Evolutionary conservation across 2,329 filamentous ascomycete genomes (phyloP), one percentile per base, ranked within the genome.

Genomic region (Drechslerella coelobrocha): DNA sequence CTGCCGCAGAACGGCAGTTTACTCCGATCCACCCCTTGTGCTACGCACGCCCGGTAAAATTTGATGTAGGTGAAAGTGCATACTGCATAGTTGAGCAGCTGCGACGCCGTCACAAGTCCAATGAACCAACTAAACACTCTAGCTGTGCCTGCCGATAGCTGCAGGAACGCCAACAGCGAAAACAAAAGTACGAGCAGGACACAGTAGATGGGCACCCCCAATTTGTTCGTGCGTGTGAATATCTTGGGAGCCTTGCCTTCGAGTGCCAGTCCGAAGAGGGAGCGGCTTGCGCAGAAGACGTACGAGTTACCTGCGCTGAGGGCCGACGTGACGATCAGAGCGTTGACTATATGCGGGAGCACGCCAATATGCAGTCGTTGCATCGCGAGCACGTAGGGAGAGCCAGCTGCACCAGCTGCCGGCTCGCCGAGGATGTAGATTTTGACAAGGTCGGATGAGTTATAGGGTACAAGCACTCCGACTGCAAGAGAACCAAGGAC

Each of bases 121-220:
- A 90, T 84, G 73, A 92, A 86, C 89, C 89, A 92, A 48, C 82
- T 82, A 72, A 92, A 80, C 0, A 92, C 90, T 26, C 87, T 85
- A 2, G 88, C 84, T 0, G 86, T 83, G 65, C 82, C 82, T 72
- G 85, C 83, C 6, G 85, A 88, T 17, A 93, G 83, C 78, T 92
- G 88, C 51, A 92, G 80, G 78, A 92, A 94, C 1, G 87, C 85
- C 9, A 95, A 80, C 5, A 91, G 81, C 0, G 88, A 84, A 74
- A 94, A 86, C 2, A 84, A 77, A 50, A 91, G 82, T 0, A 89
- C 88, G 26, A 87, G 78, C 1, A 78, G 73, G 39, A 93, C 89
- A 76, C 87, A 90, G 78, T 89, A 91, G 72, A 91, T 83, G 0
- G 91, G 91, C 0, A 94, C 87, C 50, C 89, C 89, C 9, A 80